Evolutionary conservation across 768 basidiomycete genomes (phyloP).

Genomic region (Chiua virens): DNA sequence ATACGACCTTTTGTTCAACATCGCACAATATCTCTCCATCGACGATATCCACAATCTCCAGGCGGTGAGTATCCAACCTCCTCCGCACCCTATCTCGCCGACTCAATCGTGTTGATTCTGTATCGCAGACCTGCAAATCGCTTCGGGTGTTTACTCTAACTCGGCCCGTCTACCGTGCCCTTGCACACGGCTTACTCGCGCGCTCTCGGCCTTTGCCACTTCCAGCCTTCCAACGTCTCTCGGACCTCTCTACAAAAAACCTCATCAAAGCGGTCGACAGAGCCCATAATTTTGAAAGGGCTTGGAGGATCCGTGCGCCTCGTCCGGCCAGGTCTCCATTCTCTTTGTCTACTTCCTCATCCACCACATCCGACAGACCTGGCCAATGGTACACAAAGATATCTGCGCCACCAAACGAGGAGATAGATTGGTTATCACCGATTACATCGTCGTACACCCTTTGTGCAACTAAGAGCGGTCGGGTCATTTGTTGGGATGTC

Average conservation of each 20-base stretch:
- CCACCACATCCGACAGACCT: constrained; percentile 25
- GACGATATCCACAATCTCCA: constrained; percentile 62
- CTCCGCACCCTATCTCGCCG: not conserved
- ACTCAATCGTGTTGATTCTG: not conserved
- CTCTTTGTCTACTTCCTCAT: constrained; percentile 21
- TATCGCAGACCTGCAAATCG: constrained; percentile 57
- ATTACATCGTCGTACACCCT: constrained; percentile 75
- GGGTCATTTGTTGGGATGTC: constrained; percentile 78
- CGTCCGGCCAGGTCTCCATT: constrained; percentile 42
- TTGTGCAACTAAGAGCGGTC: constrained; percentile 75
- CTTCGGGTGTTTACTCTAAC: constrained; percentile 62
- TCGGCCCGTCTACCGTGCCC: constrained; percentile 64
- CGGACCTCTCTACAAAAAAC: constrained; percentile 61
- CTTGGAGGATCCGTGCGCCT: constrained; percentile 62
- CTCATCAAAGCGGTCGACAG: constrained; percentile 65
- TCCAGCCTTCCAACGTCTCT: constrained; percentile 65
- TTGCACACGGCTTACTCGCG: constrained; percentile 60
- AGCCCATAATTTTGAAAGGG: constrained; percentile 58
- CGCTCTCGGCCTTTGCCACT: constrained; percentile 69
- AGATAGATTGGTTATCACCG: constrained; percentile 76
- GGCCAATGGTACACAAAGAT: constrained; percentile 66
- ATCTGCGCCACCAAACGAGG: constrained; percentile 62
- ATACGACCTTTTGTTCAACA: constrained; percentile 70
- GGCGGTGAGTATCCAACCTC: constrained; percentile 44
- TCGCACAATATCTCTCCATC: constrained; percentile 61